Percentiles rank a stretch among this genome's conserved stretches.
These are phyloP conservation scores for Termitomyces sp. DNA, from an alignment of 1,284 basidiomycete species.

Conservation along the genomic window DNA sequence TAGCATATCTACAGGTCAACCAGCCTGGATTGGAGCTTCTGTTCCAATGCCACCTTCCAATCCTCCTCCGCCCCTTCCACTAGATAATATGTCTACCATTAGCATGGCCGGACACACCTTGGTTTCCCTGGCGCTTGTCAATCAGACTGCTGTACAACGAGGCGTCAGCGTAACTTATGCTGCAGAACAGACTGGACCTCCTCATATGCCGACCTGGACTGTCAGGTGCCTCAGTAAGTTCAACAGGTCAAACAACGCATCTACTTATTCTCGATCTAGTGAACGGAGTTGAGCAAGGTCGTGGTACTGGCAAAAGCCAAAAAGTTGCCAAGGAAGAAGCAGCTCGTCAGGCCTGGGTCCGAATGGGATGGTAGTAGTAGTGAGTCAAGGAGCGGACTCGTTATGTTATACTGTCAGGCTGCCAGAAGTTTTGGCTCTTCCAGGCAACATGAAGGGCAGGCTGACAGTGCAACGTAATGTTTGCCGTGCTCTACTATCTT, in stretches of 20 bases:
- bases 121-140: slow-evolving; percentile 41
- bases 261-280: slow-evolving; percentile 29
- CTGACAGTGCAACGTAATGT: slow-evolving; percentile 18
- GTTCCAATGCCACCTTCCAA: slow-evolving; percentile 19
- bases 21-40: slow-evolving; percentile 11
- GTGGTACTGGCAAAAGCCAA: slow-evolving; percentile 43
- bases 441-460: slow-evolving; percentile 11
- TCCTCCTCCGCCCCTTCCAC: slow-evolving; percentile 28
- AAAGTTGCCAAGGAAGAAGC: slow-evolving; percentile 55
- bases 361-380: slow-evolving; percentile 41
- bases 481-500: slow-evolving; percentile 6
- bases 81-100: slow-evolving; percentile 10
- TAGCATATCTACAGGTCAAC: slow-evolving; percentile 2
- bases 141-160: slow-evolving; percentile 47
- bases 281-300: slow-evolving; percentile 36
- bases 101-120: slow-evolving; percentile 20
- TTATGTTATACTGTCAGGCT: slow-evolving; percentile 16
- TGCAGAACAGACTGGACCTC: slow-evolving; percentile 38
- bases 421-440: slow-evolving; percentile 6
- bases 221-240: slow-evolving; percentile 44
- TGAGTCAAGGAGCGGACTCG: slow-evolving; percentile 17
- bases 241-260: not conserved
- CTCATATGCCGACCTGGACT: slow-evolving; percentile 50
- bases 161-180: slow-evolving; percentile 36
- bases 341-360: slow-evolving; percentile 41